Evolutionary conservation across 345 rosid genomes (phyloP).

Genomic region (Toxicodendron radicans): DNA sequence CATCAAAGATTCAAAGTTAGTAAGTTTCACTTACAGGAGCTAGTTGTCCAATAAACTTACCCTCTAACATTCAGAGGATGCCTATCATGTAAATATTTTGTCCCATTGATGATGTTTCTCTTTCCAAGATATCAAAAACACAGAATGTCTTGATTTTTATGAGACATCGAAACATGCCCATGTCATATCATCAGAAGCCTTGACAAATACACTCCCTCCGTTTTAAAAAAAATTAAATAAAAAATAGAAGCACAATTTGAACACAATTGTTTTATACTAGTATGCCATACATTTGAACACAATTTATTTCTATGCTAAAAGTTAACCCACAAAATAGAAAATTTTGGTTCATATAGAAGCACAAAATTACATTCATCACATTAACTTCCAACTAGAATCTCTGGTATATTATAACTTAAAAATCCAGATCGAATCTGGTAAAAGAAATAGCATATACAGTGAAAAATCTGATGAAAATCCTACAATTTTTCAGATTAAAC

Average conservation of each 20-base stretch:
- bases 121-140: not conserved
- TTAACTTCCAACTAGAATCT: not conserved
- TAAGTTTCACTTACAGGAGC: not conserved
- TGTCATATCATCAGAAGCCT: not conserved
- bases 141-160: not conserved
- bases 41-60: not conserved
- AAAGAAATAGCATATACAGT: not conserved
- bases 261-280: not conserved
- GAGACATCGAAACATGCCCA: not conserved
- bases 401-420: not conserved
- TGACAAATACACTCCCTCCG: not conserved
- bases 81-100: not conserved
- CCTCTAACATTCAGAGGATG: not conserved
- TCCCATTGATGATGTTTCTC: not conserved
- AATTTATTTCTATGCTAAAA: not conserved
- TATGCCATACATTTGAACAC: not conserved
- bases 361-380: not conserved
- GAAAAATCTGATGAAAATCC: not conserved
- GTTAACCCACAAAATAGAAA: not conserved
- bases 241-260: no score
- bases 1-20: slow-evolving; percentile 15
- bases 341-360: not conserved
- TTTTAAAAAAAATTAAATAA: not conserved
- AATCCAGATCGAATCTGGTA: not conserved
- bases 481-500: not conserved